Percentiles rank a stretch among this genome's conserved stretches.
phyloP scores from a whole-genome alignment of 129 eudicot genomes.

The Helichrysum umbraculigerum region DNA sequence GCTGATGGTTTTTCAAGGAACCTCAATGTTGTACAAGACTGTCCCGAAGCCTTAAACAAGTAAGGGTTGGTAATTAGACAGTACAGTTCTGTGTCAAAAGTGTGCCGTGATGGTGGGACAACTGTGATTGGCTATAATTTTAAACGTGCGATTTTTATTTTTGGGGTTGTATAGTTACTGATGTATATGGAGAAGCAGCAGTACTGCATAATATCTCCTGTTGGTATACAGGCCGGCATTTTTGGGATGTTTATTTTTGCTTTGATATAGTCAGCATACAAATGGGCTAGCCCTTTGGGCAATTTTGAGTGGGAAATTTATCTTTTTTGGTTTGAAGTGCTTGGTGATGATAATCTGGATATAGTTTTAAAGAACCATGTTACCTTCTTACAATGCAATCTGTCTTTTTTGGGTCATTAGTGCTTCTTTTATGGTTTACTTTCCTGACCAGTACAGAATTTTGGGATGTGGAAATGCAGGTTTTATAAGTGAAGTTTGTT shows the following conservation, averaged over 20 bases:
- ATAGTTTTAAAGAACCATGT: slow-evolving; percentile 1
- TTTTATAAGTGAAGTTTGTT: too few relatives aligned
- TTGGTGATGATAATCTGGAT: slow-evolving; percentile 14
- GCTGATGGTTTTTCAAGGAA: slow-evolving; percentile 77
- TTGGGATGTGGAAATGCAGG: neutral
- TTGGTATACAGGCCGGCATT: slow-evolving; percentile 12
- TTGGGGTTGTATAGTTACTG: neutral
- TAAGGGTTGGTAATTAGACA: slow-evolving; percentile 5
- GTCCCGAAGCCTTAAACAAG: slow-evolving; percentile 40
- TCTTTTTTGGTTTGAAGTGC: slow-evolving; percentile 13
- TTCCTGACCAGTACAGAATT: neutral
- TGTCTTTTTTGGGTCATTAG: neutral
- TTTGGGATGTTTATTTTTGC: neutral
- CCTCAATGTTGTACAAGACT: slow-evolving; percentile 64
- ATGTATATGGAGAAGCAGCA: neutral
- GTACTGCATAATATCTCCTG: slow-evolving; percentile 13
- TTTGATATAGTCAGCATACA: neutral
- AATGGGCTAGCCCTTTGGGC: slow-evolving; percentile 27
- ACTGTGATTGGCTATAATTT: slow-evolving; percentile 15
- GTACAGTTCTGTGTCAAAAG: slow-evolving; percentile 1
- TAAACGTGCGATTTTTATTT: neutral
- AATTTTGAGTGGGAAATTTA: slow-evolving; percentile 19
- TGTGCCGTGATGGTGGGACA: neutral
- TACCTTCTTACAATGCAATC: neutral
- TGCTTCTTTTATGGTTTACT: neutral